Base-by-base conservation (phyloP, 441 rosid genomes). In the Euphorbia celastroides region DNA sequence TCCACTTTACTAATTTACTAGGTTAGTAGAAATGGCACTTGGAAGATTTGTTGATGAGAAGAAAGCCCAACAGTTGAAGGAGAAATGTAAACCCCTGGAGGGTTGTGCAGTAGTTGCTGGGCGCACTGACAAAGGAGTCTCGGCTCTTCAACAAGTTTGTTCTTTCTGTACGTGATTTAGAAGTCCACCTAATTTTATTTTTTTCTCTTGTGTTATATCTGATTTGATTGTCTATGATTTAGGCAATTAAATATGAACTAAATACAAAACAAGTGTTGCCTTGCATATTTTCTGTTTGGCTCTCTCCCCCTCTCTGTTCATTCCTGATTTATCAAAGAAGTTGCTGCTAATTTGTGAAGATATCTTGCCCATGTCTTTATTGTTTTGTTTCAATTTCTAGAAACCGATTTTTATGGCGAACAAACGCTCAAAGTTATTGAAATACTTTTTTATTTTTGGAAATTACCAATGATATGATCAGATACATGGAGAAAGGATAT, bases 121-220 rank as follows among this genome's bases (percentile, higher is more conserved):
- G 62, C 94, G 99, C 66, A 95, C 98, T 2, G 99, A 92, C 78
- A 92, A 89, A 83, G 96, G 99, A 72, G 99, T 94, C 38, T 87
- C 98, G 55, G 98, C 98, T 57, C 82, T 89, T 82, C 78, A 68
- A 66, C 99, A 90, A 94, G 96, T 88, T 81, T 94, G 96, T 87
- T 88, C 98, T 67, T 94, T 94, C 77, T 87, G 99, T 93, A 85
- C 42, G 99, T 88, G 28, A 70, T 77, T 67, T 17, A 66, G 77
- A 55, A 23, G 59, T 20, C 60, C 54, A 30, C 2, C n/a, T 28
- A 54, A 34, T 54, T 65, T 16, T 42, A 16, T n/a, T 44, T 44
- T 44, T 44, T n/a, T 11, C 30, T 68, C 23, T 19, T 13, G 16
- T 16, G 12, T 2, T 11, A 46, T 46, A 17, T 46, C 6, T 46